Evolutionary conservation across 2,329 filamentous ascomycete genomes (phyloP).

Genomic region (Mollisia scopiformis): DNA sequence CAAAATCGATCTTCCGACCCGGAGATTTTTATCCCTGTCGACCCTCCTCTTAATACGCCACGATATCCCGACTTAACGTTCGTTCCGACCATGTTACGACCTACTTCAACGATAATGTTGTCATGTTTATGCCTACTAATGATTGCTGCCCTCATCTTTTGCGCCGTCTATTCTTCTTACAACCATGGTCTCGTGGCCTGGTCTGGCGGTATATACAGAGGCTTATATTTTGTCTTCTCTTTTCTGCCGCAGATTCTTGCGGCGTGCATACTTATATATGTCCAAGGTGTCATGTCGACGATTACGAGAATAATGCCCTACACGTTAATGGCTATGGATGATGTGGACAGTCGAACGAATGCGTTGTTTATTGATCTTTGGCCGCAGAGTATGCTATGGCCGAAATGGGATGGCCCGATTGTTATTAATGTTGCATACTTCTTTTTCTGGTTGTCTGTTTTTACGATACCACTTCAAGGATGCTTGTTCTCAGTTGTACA

Average conservation of each 20-base stretch:
- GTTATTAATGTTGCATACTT: slow-evolving; percentile 68
- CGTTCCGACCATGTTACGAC: slow-evolving; percentile 72
- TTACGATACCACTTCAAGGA: slow-evolving; percentile 81
- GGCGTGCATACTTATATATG: slow-evolving; percentile 72
- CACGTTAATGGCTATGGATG: slow-evolving; percentile 70
- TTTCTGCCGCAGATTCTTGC: slow-evolving; percentile 82
- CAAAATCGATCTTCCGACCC: slow-evolving; percentile 25
- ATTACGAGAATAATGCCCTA: slow-evolving; percentile 81
- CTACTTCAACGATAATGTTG: slow-evolving; percentile 63
- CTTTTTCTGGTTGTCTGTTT: slow-evolving; percentile 76
- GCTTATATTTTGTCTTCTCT: slow-evolving; percentile 82
- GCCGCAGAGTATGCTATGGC: slow-evolving; percentile 68
- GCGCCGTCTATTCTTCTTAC: slow-evolving; percentile 66
- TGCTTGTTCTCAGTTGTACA: slow-evolving; percentile 71
- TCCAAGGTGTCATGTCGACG: slow-evolving; percentile 73
- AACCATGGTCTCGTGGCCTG: slow-evolving; percentile 71
- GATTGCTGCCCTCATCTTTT: slow-evolving; percentile 72
- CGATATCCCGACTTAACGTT: slow-evolving; percentile 63
- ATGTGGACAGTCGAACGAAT: slow-evolving; percentile 59
- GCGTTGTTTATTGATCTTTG: slow-evolving; percentile 67
- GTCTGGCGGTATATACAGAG: slow-evolving; percentile 65
- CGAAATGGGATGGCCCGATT: slow-evolving; percentile 68
- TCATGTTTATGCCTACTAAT: slow-evolving; percentile 68
- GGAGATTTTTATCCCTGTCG: slow-evolving; percentile 51
- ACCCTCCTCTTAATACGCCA: slow-evolving; percentile 45